Evolutionary conservation across 2,329 filamentous ascomycete genomes (phyloP), one percentile per base, ranked within the genome.

Genomic region (Fusarium sp.): DNA sequence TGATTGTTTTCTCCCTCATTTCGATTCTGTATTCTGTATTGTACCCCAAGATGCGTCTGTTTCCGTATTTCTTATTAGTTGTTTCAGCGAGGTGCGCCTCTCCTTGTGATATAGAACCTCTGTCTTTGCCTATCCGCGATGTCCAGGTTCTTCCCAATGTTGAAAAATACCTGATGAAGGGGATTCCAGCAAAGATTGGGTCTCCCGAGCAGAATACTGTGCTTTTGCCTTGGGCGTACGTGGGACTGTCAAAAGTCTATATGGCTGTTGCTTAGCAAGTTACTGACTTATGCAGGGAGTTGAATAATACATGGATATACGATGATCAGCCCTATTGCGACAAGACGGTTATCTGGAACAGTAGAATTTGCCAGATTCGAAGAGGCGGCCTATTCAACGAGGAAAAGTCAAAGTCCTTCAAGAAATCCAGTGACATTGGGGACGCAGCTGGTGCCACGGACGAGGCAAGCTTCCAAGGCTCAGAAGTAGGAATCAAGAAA

Each of bases 221-320:
- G 1, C 40, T 77, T 27, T 39, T 76, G 9, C 73, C 74, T 37
- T 78, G 75, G 73, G 58, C 72, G 74, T 77, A 65, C 41, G 76
- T 70, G 14, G 21, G 11, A 1, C 18, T 5, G 10, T 13, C 7
- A 3, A 3, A 29, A 29, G 6, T 15, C 11, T 33, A 33, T 33
- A 33, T 33, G 11, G 31, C 14, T 33, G 11, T 33, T 7, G n/a
- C n/a, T n/a, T n/a, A n/a, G n/a, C n/a, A n/a, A 33, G 31, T 29
- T 20, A 29, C 31, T 53, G 5, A 54, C 11, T 7, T 6, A 11
- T 47, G 78, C 76, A 11, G 75, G n/a, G n/a, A 78, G 27, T 63
- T 79, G 17, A 79, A 77, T 39, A 78, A 77, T 25, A 78, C 75
- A 2, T 77, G 69, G 64, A 70, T 77, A 20, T 77, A 77, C 63